Conservation (phyloP, 2,329 filamentous ascomycete genomes). For the Setomelanomma holmii region DNA sequence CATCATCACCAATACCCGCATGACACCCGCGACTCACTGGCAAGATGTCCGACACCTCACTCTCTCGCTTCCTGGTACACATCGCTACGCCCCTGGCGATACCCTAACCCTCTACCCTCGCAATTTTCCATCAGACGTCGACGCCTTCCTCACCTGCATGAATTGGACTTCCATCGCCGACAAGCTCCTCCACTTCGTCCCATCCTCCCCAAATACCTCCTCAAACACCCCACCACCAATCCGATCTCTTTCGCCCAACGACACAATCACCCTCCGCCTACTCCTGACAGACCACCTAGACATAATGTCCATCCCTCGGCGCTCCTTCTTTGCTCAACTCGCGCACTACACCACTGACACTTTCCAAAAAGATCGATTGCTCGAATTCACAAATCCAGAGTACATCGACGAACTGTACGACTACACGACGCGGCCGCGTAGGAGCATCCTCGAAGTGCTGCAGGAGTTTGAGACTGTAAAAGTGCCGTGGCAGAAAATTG, state of each 20-base stretch:
- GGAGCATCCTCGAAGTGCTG: conserved; percentile 90
- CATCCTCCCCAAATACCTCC: conserved; percentile 38
- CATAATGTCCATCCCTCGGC: conserved; percentile 85
- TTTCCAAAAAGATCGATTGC: conserved; percentile 79
- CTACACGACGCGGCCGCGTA: conserved; percentile 88
- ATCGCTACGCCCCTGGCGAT: conserved; percentile 74
- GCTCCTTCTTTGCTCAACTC: conserved; percentile 82
- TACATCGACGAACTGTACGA: conserved; percentile 93
- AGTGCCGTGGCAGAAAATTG: conserved; percentile 75
- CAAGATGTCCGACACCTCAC: conserved; percentile 90
- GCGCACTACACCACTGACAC: conserved; percentile 75
- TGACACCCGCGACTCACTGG: conserved; percentile 82
- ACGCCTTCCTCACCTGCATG: conserved; percentile 79
- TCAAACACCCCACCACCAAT: conserved; percentile 49
- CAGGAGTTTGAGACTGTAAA: conserved; percentile 87
- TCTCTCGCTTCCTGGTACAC: conserved; percentile 57
- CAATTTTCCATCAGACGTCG: conserved; percentile 83
- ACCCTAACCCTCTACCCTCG: conserved; percentile 84
- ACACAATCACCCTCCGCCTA: conserved; percentile 69
- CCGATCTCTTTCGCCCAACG: conserved; percentile 46
- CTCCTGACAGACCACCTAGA: conserved; percentile 86
- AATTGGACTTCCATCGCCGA: conserved; percentile 79
- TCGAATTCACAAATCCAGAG: conserved; percentile 81
- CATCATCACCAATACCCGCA: conserved; percentile 70
- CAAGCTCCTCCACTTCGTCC: conserved; percentile 63